Evolutionary conservation across 306 rosid species (phyloP), one percentile per base, ranked within the genome.

Genomic region (Rubus idaeus): DNA sequence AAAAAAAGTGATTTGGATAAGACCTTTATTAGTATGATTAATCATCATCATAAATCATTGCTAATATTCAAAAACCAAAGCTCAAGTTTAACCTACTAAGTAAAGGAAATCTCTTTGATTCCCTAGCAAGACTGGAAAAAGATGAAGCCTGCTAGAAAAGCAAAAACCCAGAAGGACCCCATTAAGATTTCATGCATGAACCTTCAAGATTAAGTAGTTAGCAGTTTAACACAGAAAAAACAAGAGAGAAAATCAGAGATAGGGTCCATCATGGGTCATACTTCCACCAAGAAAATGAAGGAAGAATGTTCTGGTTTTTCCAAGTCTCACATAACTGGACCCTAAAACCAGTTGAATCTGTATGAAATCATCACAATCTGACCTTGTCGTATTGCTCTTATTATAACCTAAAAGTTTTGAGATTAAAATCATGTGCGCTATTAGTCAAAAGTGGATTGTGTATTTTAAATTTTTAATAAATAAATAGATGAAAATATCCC

Each of bases 151-250:
- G 49, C 61, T 47, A 18, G 58, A 61, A 61, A 46, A 26, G 66
- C 21, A 12, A 45, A 42, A 30, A 6, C 14, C 60, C 70, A 39
- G 52, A 64, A 70, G 78, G 75, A 49, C 67, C 83, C 86, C 80
- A 40, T 65, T 20, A 55, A 75, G 80, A 83, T 83, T 49, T 39
- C 47, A 64, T 79, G 71, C 86, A 56, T 83, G 86, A 79, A 79
- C 78, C 83, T 83, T 46, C 72, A 51, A 47, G 74, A 70, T 74
- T 74, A 69, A 65, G 70, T 26, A 40, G 55, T 26, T 23, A 65
- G 70, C 23, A 40, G 55, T 26, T 23, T 26, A 1, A 37, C 78
- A 74, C 5, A 50, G 35, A 12, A 18, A 30, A 37, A 26, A 17
- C 60, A 35, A 30, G 61, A 10, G 23, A 4, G 68, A 30, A 21